Evolutionary conservation across 129 eudicot genomes (phyloP).

Genomic region (Flaveria linearis): DNA sequence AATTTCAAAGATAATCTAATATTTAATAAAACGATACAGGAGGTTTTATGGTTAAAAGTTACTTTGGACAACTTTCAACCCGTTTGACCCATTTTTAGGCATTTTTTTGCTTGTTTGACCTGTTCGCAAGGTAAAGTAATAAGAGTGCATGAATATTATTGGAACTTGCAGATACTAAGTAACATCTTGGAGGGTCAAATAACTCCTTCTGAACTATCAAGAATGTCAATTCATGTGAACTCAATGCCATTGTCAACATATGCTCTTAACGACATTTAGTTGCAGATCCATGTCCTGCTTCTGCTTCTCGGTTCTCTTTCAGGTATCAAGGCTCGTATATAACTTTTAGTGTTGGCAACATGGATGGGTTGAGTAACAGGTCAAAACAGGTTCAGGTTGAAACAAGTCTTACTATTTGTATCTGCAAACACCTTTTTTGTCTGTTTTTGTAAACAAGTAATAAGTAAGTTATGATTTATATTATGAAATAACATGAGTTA

Average conservation of each 20-base stretch:
- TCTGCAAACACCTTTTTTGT: neutral
- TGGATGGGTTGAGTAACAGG: slow-evolving; percentile 3
- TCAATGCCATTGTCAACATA: slow-evolving; percentile 49
- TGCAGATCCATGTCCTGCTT: slow-evolving; percentile 86
- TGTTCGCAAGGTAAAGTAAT: neutral
- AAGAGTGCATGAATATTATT: neutral
- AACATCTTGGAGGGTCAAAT: slow-evolving; percentile 59
- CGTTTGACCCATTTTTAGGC: neutral
- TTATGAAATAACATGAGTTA: too few species aligned
- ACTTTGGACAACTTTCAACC: neutral
- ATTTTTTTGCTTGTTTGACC: neutral
- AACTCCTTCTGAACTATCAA: slow-evolving; percentile 63
- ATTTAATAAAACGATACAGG: neutral
- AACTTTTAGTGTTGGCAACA: neutral
- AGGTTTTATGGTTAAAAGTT: neutral
- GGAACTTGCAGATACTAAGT: slow-evolving; percentile 55
- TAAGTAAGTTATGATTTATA: too few species aligned
- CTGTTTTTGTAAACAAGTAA: neutral
- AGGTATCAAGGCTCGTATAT: slow-evolving; percentile 43
- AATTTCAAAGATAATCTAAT: neutral
- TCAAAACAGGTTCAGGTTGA: neutral
- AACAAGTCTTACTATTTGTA: neutral
- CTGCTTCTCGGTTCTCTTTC: slow-evolving; percentile 88
- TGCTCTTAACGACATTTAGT: slow-evolving; percentile 83
- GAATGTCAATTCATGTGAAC: slow-evolving; percentile 70